These are phyloP conservation scores for Trifolium repens DNA, from an alignment of 306 rosid species.

Conservation along the genomic window DNA sequence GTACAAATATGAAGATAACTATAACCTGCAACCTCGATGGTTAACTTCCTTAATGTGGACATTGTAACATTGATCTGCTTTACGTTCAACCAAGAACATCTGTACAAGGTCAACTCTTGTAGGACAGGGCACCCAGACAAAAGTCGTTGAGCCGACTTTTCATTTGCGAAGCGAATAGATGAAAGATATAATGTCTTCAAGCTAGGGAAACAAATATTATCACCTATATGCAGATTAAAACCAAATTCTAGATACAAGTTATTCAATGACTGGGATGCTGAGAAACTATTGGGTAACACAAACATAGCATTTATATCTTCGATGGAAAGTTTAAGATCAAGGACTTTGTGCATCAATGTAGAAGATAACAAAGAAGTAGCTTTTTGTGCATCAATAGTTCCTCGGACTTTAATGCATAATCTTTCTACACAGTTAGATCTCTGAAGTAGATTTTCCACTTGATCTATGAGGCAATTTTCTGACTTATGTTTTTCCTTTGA, in stretches of 20 bases:
- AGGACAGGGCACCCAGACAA: slow-evolving; percentile 29
- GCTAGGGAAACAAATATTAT: slow-evolving; percentile 16
- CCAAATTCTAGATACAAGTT: neutral
- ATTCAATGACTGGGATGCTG: slow-evolving; percentile 16
- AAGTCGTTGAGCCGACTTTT: slow-evolving; percentile 17
- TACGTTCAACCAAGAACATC: slow-evolving; percentile 7
- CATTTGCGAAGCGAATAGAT: slow-evolving; percentile 7
- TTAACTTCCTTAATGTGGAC: slow-evolving; percentile 17
- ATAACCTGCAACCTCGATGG: neutral
- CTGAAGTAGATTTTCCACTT: slow-evolving; percentile 21
- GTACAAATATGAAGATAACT: neutral
- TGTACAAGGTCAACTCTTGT: slow-evolving; percentile 11
- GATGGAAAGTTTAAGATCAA: slow-evolving; percentile 23
- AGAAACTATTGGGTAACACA: slow-evolving; percentile 13
- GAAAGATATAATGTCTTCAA: slow-evolving; percentile 24
- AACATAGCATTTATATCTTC: neutral
- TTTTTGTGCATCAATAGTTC: neutral
- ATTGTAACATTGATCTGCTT: neutral
- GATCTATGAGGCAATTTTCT: slow-evolving; percentile 1
- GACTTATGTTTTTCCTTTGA: neutral
- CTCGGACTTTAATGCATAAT: neutral
- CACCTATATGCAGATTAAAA: no score
- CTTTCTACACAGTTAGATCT: neutral
- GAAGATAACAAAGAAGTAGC: slow-evolving; percentile 5
- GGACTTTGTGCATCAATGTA: slow-evolving; percentile 20